phyloP scores from a whole-genome alignment of 2,329 filamentous ascomycete genomes.

The Colletotrichum limetticola region DNA sequence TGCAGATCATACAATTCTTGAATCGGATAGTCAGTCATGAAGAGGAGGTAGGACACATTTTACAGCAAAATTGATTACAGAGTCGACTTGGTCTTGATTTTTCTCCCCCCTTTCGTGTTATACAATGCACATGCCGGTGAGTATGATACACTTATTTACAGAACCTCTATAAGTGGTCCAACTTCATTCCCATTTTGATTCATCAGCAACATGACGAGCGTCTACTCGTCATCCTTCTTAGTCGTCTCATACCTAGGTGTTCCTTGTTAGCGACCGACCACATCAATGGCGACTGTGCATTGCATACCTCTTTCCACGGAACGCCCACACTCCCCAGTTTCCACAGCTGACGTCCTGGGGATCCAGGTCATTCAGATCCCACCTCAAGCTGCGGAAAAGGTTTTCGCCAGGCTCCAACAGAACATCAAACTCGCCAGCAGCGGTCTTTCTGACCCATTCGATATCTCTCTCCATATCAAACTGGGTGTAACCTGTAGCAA shows the following conservation, averaged over 20 bases:
- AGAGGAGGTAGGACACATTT: background rate
- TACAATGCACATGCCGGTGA: conserved; percentile 30
- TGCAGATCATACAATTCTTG: background rate
- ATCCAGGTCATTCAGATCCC: conserved; percentile 97
- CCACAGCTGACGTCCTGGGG: conserved; percentile 94
- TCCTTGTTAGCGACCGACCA: conserved; percentile 44
- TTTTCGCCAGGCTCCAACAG: conserved; percentile 95
- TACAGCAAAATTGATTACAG: background rate
- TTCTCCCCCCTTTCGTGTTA: conserved; percentile 16
- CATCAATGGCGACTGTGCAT: background rate
- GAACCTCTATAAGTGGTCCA: conserved; percentile 4
- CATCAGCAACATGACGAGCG: background rate
- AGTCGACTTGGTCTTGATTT: conserved; percentile 19
- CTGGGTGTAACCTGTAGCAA: conserved; percentile 96
- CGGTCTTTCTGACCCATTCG: conserved; percentile 87
- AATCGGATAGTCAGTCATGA: background rate
- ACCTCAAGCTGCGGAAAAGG: conserved; percentile 89
- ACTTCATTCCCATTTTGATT: background rate
- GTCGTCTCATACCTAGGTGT: conserved; percentile 70
- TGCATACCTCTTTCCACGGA: conserved; percentile 92
- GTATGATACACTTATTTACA: conserved; percentile 36
- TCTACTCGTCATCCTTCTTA: conserved; percentile 55
- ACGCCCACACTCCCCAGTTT: conserved; percentile 98
- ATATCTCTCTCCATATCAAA: conserved; percentile 95
- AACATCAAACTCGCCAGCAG: conserved; percentile 90